phyloP scores from a whole-genome alignment of 208 protist species.

The Strigomonas culicis region DNA sequence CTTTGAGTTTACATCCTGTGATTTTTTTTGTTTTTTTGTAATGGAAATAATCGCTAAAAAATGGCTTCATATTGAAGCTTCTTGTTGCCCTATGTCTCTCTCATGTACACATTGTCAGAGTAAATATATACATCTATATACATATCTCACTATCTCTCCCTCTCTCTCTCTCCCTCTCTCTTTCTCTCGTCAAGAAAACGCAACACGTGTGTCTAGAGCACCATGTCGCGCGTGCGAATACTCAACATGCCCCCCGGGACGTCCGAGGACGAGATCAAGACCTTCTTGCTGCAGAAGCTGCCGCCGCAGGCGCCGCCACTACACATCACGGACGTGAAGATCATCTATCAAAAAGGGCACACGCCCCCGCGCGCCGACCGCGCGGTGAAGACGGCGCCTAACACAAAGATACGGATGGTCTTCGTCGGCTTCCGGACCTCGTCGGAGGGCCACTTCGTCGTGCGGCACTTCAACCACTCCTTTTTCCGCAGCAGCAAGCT shows the following conservation, averaged over 20 bases:
- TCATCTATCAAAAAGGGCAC: constrained; percentile 29
- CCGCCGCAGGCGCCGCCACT: constrained; percentile 71
- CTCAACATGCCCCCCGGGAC: constrained; percentile 94
- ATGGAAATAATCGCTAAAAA: neutral
- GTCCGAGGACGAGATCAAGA: constrained; percentile 88
- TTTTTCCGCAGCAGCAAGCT: constrained; percentile 95
- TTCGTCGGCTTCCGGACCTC: constrained; percentile 94
- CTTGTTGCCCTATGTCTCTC: too few relatives aligned
- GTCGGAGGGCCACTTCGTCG: constrained; percentile 82
- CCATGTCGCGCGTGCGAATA: constrained; percentile 91
- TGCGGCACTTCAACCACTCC: constrained; percentile 89
- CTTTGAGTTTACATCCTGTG: constrained; percentile 1
- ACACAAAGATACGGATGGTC: constrained; percentile 89
- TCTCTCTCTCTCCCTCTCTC: constrained; percentile 1
- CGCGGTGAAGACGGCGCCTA: constrained; percentile 11
- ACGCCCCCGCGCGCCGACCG: too few relatives aligned
- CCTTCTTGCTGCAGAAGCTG: constrained; percentile 53
- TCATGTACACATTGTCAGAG: too few relatives aligned
- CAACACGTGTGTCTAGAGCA: neutral
- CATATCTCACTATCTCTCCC: neutral
- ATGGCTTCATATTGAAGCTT: neutral
- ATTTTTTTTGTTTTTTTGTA: constrained; percentile 3
- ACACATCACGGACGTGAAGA: constrained; percentile 80
- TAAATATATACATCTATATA: too few relatives aligned
- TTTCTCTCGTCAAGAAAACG: too few relatives aligned